Evolutionary conservation across 345 rosid species (phyloP).

Genomic region (Triadica sebifera): DNA sequence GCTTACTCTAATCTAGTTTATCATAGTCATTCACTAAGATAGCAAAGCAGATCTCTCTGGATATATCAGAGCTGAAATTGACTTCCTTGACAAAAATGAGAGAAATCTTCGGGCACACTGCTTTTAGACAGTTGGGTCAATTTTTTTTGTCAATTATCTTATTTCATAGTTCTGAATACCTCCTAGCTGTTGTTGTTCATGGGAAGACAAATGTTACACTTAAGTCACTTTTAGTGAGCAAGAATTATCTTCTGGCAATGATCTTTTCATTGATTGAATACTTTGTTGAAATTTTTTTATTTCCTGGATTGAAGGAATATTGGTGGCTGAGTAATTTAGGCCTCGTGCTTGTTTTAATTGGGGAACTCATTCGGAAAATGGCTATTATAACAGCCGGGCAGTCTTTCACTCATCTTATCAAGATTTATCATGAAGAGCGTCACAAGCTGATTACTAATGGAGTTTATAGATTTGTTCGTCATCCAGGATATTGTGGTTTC

Average conservation of each 20-base stretch:
- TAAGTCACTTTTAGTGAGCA: conserved; percentile 61
- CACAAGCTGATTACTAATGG: conserved; percentile 62
- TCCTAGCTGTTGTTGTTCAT: conserved; percentile 48
- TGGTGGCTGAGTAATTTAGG: conserved; percentile 66
- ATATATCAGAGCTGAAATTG: neutral
- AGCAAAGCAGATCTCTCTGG: conserved; percentile 1
- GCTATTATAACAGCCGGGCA: conserved; percentile 70
- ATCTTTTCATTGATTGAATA: conserved; percentile 52
- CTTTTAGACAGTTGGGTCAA: conserved; percentile 51
- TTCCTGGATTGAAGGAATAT: conserved; percentile 56
- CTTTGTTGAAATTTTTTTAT: conserved; percentile 35
- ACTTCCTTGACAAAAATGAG: conserved; percentile 33
- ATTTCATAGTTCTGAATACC: conserved; percentile 62
- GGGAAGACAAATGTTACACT: conserved; percentile 53
- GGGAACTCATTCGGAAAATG: conserved; percentile 55
- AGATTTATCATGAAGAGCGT: conserved; percentile 47
- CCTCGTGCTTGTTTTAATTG: conserved; percentile 46
- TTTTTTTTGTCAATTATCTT: conserved; percentile 50
- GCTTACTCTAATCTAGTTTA: neutral
- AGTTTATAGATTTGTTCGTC: conserved; percentile 51
- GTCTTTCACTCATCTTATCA: conserved; percentile 68
- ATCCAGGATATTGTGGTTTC: conserved; percentile 73
- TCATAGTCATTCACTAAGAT: conserved; percentile 1
- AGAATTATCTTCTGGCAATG: conserved; percentile 55
- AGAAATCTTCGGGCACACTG: conserved; percentile 46